Percentiles rank a stretch among this genome's conserved stretches.
Evolutionary conservation across 306 rosid species (phyloP).

Genomic region (Vigna mungo): DNA sequence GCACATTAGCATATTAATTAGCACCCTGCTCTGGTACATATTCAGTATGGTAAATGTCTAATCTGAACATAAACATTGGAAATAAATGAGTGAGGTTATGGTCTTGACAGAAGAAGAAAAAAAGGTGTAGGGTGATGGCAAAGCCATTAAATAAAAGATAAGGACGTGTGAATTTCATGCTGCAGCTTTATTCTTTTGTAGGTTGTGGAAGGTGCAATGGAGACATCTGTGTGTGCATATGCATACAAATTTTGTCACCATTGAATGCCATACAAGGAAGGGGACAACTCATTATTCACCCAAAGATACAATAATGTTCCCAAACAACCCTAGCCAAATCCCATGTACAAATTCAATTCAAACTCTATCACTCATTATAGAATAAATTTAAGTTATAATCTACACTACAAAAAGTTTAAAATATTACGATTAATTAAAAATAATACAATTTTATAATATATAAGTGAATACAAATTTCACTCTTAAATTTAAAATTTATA

Average conservation of each 20-base stretch:
- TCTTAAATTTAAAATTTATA: no score
- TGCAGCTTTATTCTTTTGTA: background rate
- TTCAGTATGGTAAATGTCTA: background rate
- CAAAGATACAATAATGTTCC: background rate
- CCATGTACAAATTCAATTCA: conserved; percentile 22
- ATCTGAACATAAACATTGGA: background rate
- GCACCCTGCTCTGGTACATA: no score
- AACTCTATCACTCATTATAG: background rate
- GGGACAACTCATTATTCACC: conserved; percentile 29
- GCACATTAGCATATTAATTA: no score
- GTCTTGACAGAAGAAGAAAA: background rate
- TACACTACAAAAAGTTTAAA: no score
- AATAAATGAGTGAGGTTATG: background rate
- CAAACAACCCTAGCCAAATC: conserved; percentile 6
- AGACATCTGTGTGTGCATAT: conserved; percentile 1
- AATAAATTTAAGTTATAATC: no score
- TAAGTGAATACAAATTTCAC: no score
- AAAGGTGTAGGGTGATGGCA: conserved; percentile 5
- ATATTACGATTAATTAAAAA: no score
- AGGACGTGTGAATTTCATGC: background rate
- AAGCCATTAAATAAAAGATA: conserved; percentile 18
- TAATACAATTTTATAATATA: no score
- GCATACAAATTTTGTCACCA: conserved; percentile 32
- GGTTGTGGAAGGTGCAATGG: background rate
- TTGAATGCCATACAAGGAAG: conserved; percentile 16